Percentiles rank a stretch among this genome's conserved stretches.
Evolutionary conservation across 768 basidiomycete species (phyloP).

Genomic region (Russula olivacea): DNA sequence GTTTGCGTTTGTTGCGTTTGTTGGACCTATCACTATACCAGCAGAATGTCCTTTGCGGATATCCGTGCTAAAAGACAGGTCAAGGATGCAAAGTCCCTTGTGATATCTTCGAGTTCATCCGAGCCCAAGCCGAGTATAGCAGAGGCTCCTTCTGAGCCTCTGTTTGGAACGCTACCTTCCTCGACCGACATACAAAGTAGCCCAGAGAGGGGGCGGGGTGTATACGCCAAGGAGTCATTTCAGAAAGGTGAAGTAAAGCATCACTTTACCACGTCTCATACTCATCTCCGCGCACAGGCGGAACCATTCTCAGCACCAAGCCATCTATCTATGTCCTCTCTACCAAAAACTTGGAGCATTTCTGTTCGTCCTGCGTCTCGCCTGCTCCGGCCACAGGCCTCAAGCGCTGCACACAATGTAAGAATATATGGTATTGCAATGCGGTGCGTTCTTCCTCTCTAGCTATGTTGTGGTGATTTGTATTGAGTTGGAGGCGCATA

Average conservation of each 20-base stretch:
- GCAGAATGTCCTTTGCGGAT: constrained; percentile 18
- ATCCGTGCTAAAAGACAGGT: constrained; percentile 14
- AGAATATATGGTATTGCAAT: constrained; percentile 68
- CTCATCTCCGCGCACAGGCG: constrained; percentile 40
- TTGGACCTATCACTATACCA: not conserved
- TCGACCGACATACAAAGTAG: constrained; percentile 7
- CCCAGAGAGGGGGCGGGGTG: constrained; percentile 21
- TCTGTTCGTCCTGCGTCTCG: constrained; percentile 67
- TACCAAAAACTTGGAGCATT: constrained; percentile 47
- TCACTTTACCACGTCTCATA: not conserved
- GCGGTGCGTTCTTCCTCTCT: constrained; percentile 40
- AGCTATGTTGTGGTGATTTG: constrained; percentile 1
- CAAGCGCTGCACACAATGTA: constrained; percentile 72
- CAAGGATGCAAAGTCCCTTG: constrained; percentile 17
- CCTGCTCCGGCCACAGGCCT: constrained; percentile 37
- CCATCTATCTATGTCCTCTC: constrained; percentile 66
- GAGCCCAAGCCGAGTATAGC: not conserved
- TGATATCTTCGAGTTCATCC: constrained; percentile 2
- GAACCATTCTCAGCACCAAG: constrained; percentile 46
- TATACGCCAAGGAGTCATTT: constrained; percentile 25
- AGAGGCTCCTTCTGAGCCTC: not conserved
- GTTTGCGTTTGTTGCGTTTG: constrained; percentile 25
- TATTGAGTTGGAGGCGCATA: constrained; percentile 28
- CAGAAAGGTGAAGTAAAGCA: constrained; percentile 10
- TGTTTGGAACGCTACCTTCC: constrained; percentile 18